A percentile compares a stretch with the other conserved stretches of the same genome.
Evolutionary conservation across 305 asterid genomes (phyloP).

Genomic region (Fraxinus latifolia): DNA sequence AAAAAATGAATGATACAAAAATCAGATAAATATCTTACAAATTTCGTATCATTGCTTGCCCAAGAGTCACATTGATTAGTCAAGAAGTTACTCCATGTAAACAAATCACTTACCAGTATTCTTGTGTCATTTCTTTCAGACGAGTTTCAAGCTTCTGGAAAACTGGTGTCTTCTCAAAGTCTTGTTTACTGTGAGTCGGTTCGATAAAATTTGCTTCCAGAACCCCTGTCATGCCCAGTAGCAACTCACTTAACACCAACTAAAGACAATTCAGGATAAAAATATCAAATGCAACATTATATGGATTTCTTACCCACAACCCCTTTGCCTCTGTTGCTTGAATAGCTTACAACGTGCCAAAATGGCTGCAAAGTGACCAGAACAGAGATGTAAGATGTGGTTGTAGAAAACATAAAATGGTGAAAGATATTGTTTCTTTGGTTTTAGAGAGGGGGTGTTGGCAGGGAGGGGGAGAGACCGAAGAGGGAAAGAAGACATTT

Average conservation of each 20-base stretch:
- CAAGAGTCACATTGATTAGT: neutral
- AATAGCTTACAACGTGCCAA: constrained; percentile 69
- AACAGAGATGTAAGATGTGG: constrained; percentile 14
- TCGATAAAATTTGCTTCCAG: constrained; percentile 63
- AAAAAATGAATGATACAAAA: neutral
- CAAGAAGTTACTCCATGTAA: constrained; percentile 18
- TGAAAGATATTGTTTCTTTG: constrained; percentile 10
- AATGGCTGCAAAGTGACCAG: constrained; percentile 65
- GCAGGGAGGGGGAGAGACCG: neutral
- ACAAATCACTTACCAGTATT: constrained; percentile 52
- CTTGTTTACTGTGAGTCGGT: constrained; percentile 70
- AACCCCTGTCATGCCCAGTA: constrained; percentile 39
- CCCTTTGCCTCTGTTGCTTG: constrained; percentile 75
- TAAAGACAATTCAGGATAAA: constrained; percentile 20
- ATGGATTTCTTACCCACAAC: constrained; percentile 76
- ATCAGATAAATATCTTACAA: neutral
- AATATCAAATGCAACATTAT: constrained; percentile 18
- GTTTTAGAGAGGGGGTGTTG: neutral
- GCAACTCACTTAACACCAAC: constrained; percentile 16
- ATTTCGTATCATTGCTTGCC: constrained; percentile 1
- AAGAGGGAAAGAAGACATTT: neutral
- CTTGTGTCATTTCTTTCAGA: constrained; percentile 54
- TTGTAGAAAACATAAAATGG: constrained; percentile 14
- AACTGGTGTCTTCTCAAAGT: constrained; percentile 61
- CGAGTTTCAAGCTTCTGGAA: constrained; percentile 66